Evolutionary conservation across 1,139 yeast genomes (phyloP).

Genomic region (Zhuliangozyma blackwelliae): DNA sequence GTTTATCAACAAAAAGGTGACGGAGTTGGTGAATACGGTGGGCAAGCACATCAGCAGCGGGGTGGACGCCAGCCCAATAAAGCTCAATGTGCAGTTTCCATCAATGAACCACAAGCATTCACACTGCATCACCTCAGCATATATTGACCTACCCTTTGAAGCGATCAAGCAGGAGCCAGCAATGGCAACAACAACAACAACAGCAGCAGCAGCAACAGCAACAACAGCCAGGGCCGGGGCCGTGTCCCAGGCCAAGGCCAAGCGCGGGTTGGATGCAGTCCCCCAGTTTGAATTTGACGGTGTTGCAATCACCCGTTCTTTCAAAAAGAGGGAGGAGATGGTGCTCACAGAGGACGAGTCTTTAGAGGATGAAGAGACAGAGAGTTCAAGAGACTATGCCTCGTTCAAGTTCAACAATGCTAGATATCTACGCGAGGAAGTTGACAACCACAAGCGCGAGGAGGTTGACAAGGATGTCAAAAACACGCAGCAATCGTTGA

Average conservation of each 20-base stretch:
- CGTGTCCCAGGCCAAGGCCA: no score
- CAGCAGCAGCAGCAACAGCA: no score
- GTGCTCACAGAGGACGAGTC: background rate
- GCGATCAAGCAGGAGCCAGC: background rate
- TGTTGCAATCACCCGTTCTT: no score
- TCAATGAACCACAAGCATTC: conserved; percentile 26
- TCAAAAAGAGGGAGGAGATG: background rate
- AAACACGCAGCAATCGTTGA: no score
- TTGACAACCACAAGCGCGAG: no score
- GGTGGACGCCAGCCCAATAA: no score
- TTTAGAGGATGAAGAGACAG: background rate
- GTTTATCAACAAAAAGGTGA: conserved; percentile 22
- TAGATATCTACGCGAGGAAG: conserved; percentile 3
- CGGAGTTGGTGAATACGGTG: conserved; percentile 16
- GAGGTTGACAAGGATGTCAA: background rate
- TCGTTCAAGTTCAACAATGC: conserved; percentile 8
- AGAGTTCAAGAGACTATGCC: conserved; percentile 6
- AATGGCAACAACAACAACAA: no score
- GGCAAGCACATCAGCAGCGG: conserved; percentile 1
- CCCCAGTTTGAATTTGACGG: conserved; percentile 6
- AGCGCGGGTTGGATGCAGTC: conserved; percentile 1
- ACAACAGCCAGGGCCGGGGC: no score
- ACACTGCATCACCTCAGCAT: conserved; percentile 18
- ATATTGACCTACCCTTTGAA: conserved; percentile 8
- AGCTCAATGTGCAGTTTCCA: conserved; percentile 29